Conservation (phyloP, 2,329 filamentous ascomycete genomes). For the Meredithiella fracta region DNA sequence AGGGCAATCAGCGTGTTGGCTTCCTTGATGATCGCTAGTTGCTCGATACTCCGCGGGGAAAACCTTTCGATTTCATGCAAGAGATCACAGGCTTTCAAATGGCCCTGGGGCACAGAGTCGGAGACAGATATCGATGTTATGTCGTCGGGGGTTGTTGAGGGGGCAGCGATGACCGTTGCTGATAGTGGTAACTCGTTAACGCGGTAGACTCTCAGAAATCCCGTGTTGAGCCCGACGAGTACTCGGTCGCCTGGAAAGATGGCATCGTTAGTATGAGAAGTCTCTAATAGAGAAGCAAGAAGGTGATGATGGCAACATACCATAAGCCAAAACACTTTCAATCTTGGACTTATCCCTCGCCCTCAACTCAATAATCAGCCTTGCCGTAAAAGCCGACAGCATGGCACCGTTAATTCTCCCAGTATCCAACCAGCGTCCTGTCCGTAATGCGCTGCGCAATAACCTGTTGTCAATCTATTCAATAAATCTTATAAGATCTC, state of each 20-base stretch:
- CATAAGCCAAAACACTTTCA: slow-evolving; percentile 85
- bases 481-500: not conserved
- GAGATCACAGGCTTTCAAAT: slow-evolving; percentile 53
- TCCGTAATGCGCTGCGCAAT: not conserved
- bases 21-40: slow-evolving; percentile 91
- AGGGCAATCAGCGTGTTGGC: slow-evolving; percentile 80
- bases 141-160: no score
- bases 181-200: slow-evolving; percentile 59
- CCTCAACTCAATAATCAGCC: slow-evolving; percentile 91
- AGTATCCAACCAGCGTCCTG: slow-evolving; percentile 17
- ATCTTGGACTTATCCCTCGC: slow-evolving; percentile 92
- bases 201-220: slow-evolving; percentile 76
- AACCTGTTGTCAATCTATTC: not conserved
- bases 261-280: slow-evolving; percentile 11
- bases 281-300: not conserved
- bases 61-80: slow-evolving; percentile 90
- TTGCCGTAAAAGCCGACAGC: slow-evolving; percentile 95
- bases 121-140: not conserved
- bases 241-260: slow-evolving; percentile 56
- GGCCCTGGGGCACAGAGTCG: not conserved
- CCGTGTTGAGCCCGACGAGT: slow-evolving; percentile 80
- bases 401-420: slow-evolving; percentile 37
- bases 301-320: slow-evolving; percentile 27
- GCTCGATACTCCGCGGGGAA: slow-evolving; percentile 74
- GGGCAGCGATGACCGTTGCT: no score